phyloP scores from a whole-genome alignment of 768 basidiomycete species.

The Lentinula raphanica region DNA sequence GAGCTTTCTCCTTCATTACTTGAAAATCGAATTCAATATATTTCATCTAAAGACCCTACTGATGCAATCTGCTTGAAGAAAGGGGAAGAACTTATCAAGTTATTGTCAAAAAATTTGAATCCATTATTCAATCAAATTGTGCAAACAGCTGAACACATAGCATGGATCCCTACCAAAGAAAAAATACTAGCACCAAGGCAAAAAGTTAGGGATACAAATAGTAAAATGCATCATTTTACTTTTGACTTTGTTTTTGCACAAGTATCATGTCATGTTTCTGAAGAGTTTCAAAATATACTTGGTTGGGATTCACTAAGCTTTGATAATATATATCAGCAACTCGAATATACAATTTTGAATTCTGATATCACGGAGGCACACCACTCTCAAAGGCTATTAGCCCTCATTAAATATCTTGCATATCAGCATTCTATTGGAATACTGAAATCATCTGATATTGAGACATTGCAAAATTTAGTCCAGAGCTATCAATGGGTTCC shows the following conservation, averaged over 20 bases:
- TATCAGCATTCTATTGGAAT: not conserved
- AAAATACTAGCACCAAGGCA: slow-evolving; percentile 19
- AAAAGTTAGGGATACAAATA: slow-evolving; percentile 22
- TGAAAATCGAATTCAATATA: slow-evolving; percentile 30
- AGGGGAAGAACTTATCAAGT: slow-evolving; percentile 18
- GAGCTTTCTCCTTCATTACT: slow-evolving; percentile 26
- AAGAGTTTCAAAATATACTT: slow-evolving; percentile 25
- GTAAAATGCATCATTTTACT: slow-evolving; percentile 24
- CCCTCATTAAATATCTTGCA: not conserved
- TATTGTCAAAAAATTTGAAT: slow-evolving; percentile 14
- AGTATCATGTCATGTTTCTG: slow-evolving; percentile 19
- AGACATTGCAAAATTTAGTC: slow-evolving; percentile 14
- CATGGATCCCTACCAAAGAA: slow-evolving; percentile 35
- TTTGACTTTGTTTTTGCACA: slow-evolving; percentile 36
- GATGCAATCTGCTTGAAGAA: slow-evolving; percentile 8
- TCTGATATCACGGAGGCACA: not conserved
- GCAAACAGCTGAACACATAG: slow-evolving; percentile 6
- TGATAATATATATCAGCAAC: slow-evolving; percentile 27
- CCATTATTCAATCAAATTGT: slow-evolving; percentile 13
- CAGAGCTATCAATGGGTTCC: slow-evolving; percentile 29
- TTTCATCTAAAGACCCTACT: slow-evolving; percentile 18
- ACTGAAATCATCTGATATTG: slow-evolving; percentile 9
- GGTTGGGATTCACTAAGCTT: slow-evolving; percentile 36
- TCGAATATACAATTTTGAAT: slow-evolving; percentile 13
- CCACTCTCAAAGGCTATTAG: not conserved